phyloP scores from a whole-genome alignment of 129 eudicot species.

The Ambrosia trifida region DNA sequence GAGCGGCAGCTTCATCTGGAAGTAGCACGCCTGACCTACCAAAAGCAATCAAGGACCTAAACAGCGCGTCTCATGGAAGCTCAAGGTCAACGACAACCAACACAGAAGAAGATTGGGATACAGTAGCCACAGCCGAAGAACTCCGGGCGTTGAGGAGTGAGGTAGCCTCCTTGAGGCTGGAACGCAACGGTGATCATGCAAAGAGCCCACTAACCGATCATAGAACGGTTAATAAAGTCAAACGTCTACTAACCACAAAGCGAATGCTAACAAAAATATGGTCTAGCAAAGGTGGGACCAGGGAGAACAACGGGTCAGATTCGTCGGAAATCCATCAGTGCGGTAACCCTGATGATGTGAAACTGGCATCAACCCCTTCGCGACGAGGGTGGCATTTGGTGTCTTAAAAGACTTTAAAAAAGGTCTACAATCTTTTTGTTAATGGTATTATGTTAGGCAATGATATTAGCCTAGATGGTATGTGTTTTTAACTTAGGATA shows the following conservation, averaged over 20 bases:
- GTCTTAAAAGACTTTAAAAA: slow-evolving; percentile 37
- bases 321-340: slow-evolving; percentile 86
- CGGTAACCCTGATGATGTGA: slow-evolving; percentile 64
- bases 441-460: slow-evolving; percentile 13
- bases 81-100: slow-evolving; percentile 63
- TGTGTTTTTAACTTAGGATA: slow-evolving; percentile 29
- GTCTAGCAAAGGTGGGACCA: slow-evolving; percentile 58
- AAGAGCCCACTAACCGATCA: slow-evolving; percentile 46
- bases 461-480: slow-evolving; percentile 11
- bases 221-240: slow-evolving; percentile 60
- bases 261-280: slow-evolving; percentile 69
- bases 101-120: slow-evolving; percentile 97
- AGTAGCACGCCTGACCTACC: slow-evolving; percentile 98
- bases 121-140: slow-evolving; percentile 84
- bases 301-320: slow-evolving; percentile 91
- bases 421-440: slow-evolving; percentile 22
- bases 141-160: slow-evolving; percentile 77
- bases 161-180: slow-evolving; percentile 74
- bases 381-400: slow-evolving; percentile 80
- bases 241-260: slow-evolving; percentile 68
- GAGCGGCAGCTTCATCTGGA: slow-evolving; percentile 95
- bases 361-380: slow-evolving; percentile 50
- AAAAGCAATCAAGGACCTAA: slow-evolving; percentile 70
- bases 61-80: slow-evolving; percentile 72
- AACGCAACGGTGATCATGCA: slow-evolving; percentile 36